Evolutionary conservation across 2,329 filamentous ascomycete genomes (phyloP).

Genomic region (Talaromyces sp.): DNA sequence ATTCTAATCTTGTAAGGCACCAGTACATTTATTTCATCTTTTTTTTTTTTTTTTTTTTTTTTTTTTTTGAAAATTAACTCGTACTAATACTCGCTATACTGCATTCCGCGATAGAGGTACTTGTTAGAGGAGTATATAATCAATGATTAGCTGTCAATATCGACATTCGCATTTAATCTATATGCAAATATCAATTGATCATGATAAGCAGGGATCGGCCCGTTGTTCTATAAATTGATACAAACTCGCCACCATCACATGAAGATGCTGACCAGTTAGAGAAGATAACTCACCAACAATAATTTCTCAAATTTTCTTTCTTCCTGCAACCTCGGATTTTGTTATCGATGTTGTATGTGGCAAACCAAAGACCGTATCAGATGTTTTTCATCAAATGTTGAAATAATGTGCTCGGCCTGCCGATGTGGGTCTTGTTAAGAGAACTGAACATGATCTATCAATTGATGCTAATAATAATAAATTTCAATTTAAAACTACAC

Average conservation of each 20-base stretch:
- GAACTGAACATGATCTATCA: neutral
- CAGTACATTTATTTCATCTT: too few species aligned
- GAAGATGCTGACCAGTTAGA: neutral
- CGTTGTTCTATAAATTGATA: neutral
- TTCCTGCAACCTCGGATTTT: too few species aligned
- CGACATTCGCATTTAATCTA: neutral
- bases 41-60: too few species aligned
- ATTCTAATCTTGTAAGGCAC: too few species aligned
- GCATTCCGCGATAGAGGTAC: too few species aligned
- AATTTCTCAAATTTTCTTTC: too few species aligned
- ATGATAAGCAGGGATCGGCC: neutral
- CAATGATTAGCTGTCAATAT: neutral
- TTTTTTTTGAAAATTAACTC: too few species aligned
- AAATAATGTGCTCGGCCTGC: too few species aligned
- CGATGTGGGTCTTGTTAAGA: neutral
- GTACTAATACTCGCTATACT: too few species aligned
- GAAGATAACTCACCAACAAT: neutral
- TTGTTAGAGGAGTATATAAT: neutral
- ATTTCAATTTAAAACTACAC: too few species aligned
- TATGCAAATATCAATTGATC: neutral
- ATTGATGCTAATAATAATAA: too few species aligned
- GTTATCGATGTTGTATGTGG: too few species aligned
- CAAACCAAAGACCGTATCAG: neutral
- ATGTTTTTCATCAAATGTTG: neutral
- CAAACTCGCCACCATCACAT: neutral